Base-by-base conservation (phyloP, 169 alveolate species). In the Cryptosporidium ubiquitum region DNA sequence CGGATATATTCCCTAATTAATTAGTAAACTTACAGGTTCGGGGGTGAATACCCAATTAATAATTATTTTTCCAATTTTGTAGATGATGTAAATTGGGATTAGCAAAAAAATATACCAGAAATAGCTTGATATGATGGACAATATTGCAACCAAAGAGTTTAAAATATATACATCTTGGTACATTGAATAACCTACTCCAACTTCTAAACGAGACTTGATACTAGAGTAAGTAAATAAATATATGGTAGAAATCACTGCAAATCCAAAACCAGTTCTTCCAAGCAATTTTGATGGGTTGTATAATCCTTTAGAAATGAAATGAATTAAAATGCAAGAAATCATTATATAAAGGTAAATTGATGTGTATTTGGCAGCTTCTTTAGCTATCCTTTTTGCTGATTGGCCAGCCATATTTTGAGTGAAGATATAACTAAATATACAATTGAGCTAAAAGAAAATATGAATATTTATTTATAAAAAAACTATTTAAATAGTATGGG, bases 21-120 rank as follows among this genome's bases (percentile, higher is more conserved):
- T 47, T 47, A 14, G 20, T 47, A 47, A 47, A 79, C 91, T 85
- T 64, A 85, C 91, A 7, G 85, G 86, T 52, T 85, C 91, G 18
- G 91, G 91, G 16, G 86, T 85, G 23, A 85, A 85, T 58, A 85
- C 85, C 91, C 91, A 85, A 60, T 69, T 64, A 71, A 85, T 44
- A 2, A 85, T 35, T 20, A 69, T 44, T 61, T 35, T 68, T 5
- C 44, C 79, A 12, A 47, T 20, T 33, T 60, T 70, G n/a, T 69
- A 85, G 44, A 85, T 47, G 12, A 47, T 44, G 35, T 85, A 85
- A 23, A 39, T 47, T 26, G 91, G 91, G 18, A 85, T 74, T n/a
- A 69, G 42, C 16, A 70, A 66, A 47, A 58, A 85, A 40, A 85
- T 69, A 39, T 52, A 69, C 91, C 91, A 85, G 29, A 60, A 47